Base-by-base conservation (phyloP, 768 basidiomycete genomes). In the Mycena capillaripes region DNA sequence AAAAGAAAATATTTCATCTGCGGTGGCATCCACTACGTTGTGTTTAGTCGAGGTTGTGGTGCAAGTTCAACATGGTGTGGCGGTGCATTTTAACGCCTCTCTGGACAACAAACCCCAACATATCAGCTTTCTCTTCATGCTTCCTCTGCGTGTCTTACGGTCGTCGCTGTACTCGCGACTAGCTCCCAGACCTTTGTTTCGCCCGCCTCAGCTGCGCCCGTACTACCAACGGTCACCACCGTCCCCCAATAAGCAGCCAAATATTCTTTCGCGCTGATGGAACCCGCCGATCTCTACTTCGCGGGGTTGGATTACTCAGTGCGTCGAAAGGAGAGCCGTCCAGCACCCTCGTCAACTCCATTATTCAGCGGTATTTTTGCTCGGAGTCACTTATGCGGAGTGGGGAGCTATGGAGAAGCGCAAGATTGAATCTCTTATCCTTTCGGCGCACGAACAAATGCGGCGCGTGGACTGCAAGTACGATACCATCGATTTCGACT, bases 261-360 rank as follows among this genome's bases (percentile, higher is more conserved):
- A 10, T 38, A 0, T 27, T 42, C 44, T 73, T 59, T 25, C 48
- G 64, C 8, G 9, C 36, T 2, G 68, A 73, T 40, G 67, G 72
- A 10, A 64, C 68, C 1, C 68, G 57, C 2, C 19, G 72, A 25
- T 69, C 68, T 30, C 69, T 70, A 36, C 0, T 69, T 23, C 67
- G 63, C 56, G 72, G 68, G 10, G 63, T 73, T 27, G 62, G 64
- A 46, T 52, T 38, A 38, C 38, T 69, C n/a, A 48, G 72, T 73
- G 17, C 14, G 59, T 23, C 27, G n/a, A n/a, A n/a, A 21, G 21
- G 19, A 12, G 29, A 19, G n/a, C n/a, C n/a, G n/a, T 14, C n/a
- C 27, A 44, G 25, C 25, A 21, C 30, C 21, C 25, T 58, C 10
- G 46, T 58, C 10, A 32, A 21, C 23, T 6, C 34, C 34, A 6